Evolutionary conservation across 805 yeast species (phyloP).

Genomic region (Lachancea waltii): DNA sequence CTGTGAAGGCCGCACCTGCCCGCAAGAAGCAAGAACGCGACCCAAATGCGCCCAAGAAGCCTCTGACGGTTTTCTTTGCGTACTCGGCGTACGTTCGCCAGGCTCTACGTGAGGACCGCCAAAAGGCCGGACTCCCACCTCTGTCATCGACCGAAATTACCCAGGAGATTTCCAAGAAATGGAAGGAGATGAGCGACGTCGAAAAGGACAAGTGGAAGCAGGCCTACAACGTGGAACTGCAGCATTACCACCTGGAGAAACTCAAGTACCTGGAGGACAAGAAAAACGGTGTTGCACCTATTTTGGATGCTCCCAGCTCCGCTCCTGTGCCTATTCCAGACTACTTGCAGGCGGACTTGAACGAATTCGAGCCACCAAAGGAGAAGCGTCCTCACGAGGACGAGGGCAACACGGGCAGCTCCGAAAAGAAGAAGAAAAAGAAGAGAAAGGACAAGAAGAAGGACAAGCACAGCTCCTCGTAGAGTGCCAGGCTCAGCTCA

Average conservation of each 20-base stretch:
- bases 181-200: conserved; percentile 65
- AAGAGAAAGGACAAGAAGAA: conserved; percentile 50
- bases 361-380: conserved; percentile 21
- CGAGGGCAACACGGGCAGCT: conserved; percentile 24
- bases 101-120: conserved; percentile 61
- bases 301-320: conserved; percentile 29
- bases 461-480: conserved; percentile 21
- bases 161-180: conserved; percentile 66
- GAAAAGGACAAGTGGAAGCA: conserved; percentile 72
- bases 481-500: not conserved
- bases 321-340: conserved; percentile 39
- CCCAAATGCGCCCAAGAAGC: conserved; percentile 94
- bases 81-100: conserved; percentile 72
- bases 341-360: conserved; percentile 21
- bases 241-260: conserved; percentile 40
- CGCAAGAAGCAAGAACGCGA: conserved; percentile 57
- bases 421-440: conserved; percentile 42
- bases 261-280: conserved; percentile 42
- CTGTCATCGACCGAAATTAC: conserved; percentile 73
- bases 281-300: conserved; percentile 33
- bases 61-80: conserved; percentile 78
- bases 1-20: conserved; percentile 24
- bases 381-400: conserved; percentile 36
- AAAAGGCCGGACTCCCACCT: conserved; percentile 50
- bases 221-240: conserved; percentile 40